Evolutionary conservation across 1,284 basidiomycete genomes (phyloP), one percentile per base, ranked within the genome.

Genomic region (Omphalotus olearius): DNA sequence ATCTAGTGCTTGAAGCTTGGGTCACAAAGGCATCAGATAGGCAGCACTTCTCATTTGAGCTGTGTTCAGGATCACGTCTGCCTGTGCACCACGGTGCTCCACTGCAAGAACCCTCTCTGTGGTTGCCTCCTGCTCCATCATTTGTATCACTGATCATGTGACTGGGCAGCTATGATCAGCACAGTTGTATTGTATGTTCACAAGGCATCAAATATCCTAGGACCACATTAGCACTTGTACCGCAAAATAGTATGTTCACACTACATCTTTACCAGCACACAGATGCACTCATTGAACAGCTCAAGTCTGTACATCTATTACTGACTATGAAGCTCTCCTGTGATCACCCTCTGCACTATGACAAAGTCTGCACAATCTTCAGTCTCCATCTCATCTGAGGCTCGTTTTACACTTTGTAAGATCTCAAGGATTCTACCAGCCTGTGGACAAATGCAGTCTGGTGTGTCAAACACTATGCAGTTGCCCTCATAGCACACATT

Each of bases 31-130:
- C 35, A 25, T 20, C 6, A 59, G 28, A 46, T 47, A 45, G 0
- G 41, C 47, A n/a, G 57, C 50, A 52, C 58, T 55, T 6, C 59
- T 52, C 59, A 60, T 60, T 23, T 60, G 58, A 9, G 54, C 56
- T 14, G 54, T 56, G 33, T 60, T 61, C 13, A 57, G 30, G 6
- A 61, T 41, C 18, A 60, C 16, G 23, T 55, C 53, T 16, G 55
- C 36, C 4, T 20, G 28, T 1, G n/a, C 6, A 7, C 28, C 28
- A 14, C 26, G n/a, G 42, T 59, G 58, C n/a, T 43, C 25, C 0
- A 60, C 50, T 13, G 5, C 20, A 18, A 52, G 33, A 11, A 10
- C 25, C 4, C 38, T 51, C 18, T 57, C 26, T 33, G 38, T 39
- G 35, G 45, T 54, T 25, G 38, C 26, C 41, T 59, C 58, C 26